Evolutionary conservation across 768 basidiomycete species (phyloP).

Genomic region (Lactarius evosmus): DNA sequence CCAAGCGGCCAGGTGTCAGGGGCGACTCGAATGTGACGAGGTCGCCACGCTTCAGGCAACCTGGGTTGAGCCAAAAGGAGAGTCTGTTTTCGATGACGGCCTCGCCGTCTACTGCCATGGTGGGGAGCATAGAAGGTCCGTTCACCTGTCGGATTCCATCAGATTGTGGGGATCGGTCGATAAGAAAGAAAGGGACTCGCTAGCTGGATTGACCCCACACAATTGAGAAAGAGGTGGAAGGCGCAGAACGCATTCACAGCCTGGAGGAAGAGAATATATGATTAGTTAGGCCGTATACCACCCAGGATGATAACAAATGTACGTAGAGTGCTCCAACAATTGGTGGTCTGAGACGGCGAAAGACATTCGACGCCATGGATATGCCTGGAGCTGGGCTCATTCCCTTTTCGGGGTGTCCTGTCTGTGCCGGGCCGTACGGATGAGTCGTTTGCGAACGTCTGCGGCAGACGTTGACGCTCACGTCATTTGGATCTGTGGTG

Average conservation of each 20-base stretch:
- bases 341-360: conserved; percentile 19
- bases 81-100: conserved; percentile 60
- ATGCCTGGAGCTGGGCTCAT: background rate
- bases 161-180: conserved; percentile 1
- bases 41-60: conserved; percentile 65
- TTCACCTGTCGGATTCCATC: conserved; percentile 44
- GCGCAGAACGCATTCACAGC: conserved; percentile 51
- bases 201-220: conserved; percentile 53
- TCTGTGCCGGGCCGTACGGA: background rate
- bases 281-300: conserved; percentile 37
- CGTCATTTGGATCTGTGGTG: background rate
- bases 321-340: conserved; percentile 22
- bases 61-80: conserved; percentile 49
- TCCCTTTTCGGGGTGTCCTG: background rate
- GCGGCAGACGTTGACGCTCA: background rate
- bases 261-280: conserved; percentile 7
- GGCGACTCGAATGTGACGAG: conserved; percentile 73
- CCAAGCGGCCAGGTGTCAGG: conserved; percentile 54
- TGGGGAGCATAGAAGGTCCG: conserved; percentile 83
- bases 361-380: conserved; percentile 12
- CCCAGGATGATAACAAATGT: conserved; percentile 6
- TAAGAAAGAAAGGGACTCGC: conserved; percentile 36
- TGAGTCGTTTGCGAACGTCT: too few species aligned
- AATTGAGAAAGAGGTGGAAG: conserved; percentile 59
- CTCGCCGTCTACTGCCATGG: conserved; percentile 58